Conservation (phyloP, 2,329 filamentous ascomycete species). For the Cladophialophora exuberans region DNA sequence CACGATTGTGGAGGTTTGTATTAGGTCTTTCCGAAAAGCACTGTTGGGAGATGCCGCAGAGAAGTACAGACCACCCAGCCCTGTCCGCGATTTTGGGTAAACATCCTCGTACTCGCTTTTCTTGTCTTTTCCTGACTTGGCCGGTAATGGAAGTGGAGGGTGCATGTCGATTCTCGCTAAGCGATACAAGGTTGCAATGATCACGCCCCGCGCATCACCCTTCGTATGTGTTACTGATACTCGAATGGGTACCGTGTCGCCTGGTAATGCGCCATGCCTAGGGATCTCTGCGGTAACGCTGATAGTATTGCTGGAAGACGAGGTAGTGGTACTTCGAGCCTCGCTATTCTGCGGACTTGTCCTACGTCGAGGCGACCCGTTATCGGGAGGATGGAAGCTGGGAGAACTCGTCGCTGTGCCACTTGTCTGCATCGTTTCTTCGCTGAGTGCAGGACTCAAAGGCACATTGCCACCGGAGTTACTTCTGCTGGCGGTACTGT, state of each 20-base stretch:
- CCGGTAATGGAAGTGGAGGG: slow-evolving; percentile 61
- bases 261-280: slow-evolving; percentile 81
- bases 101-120: slow-evolving; percentile 78
- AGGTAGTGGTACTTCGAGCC: slow-evolving; percentile 53
- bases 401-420: slow-evolving; percentile 64
- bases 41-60: slow-evolving; percentile 85
- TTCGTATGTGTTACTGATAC: slow-evolving; percentile 87
- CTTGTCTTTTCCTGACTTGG: slow-evolving; percentile 64
- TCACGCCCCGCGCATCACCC: slow-evolving; percentile 78
- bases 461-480: slow-evolving; percentile 43
- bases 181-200: slow-evolving; percentile 89
- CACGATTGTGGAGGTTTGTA: slow-evolving; percentile 84
- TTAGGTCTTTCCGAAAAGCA: slow-evolving; percentile 92
- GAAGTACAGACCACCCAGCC: slow-evolving; percentile 81
- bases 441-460: slow-evolving; percentile 61
- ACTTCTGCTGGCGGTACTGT: slow-evolving; percentile 30
- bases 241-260: slow-evolving; percentile 78
- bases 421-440: slow-evolving; percentile 71
- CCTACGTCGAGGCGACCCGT: slow-evolving; percentile 41
- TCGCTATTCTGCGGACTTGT: slow-evolving; percentile 48
- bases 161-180: slow-evolving; percentile 88
- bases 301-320: slow-evolving; percentile 74
- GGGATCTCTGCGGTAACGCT: slow-evolving; percentile 82
- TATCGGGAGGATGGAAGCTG: slow-evolving; percentile 58
- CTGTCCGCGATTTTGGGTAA: slow-evolving; percentile 84